Evolutionary conservation across 768 basidiomycete species (phyloP).

Genomic region (Russula vinacea): DNA sequence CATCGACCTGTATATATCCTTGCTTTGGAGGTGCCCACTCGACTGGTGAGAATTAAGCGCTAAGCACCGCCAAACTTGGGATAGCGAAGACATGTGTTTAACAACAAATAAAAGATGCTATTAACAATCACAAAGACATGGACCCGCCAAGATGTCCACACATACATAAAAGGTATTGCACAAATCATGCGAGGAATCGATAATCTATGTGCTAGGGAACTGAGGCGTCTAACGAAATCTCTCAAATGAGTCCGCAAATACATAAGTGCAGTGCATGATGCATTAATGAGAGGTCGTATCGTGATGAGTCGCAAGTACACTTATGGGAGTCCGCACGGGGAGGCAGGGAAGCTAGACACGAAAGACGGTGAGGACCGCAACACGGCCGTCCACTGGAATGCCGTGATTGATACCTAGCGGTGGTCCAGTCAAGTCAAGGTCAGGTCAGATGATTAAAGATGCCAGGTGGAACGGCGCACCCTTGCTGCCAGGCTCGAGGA

Average conservation of each 20-base stretch:
- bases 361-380: constrained; percentile 72
- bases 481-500: constrained; percentile 63
- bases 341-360: constrained; percentile 38
- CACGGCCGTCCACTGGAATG: constrained; percentile 74
- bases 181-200: not conserved
- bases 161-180: not conserved
- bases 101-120: not conserved
- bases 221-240: not conserved
- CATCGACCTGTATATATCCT: not conserved
- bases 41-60: too few species aligned
- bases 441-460: not conserved
- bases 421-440: not conserved
- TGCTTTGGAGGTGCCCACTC: not conserved
- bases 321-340: not conserved
- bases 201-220: constrained; percentile 12
- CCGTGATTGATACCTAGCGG: constrained; percentile 70
- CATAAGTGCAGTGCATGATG: not conserved
- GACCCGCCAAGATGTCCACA: not conserved
- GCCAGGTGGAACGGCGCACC: constrained; percentile 42
- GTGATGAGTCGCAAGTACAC: not conserved
- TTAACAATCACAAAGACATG: not conserved
- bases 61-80: not conserved
- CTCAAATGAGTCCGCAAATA: not conserved
- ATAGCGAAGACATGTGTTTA: not conserved
- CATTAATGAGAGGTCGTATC: not conserved